Percentiles rank a stretch among this genome's conserved stretches.
Evolutionary conservation across 352 stramenopile species (phyloP).

Genomic region (Aphanomyces cochlioides): DNA sequence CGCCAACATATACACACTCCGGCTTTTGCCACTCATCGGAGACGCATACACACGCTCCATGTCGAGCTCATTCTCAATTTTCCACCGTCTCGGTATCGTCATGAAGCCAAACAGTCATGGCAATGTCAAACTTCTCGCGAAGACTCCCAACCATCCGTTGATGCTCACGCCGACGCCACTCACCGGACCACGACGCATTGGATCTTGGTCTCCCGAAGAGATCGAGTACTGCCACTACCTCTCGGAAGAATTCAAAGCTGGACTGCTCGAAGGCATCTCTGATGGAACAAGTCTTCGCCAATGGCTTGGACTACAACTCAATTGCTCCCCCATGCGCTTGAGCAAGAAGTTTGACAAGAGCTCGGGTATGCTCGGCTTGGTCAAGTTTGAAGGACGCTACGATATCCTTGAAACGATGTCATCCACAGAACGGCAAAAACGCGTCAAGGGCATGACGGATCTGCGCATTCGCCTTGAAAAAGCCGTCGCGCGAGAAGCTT

Average conservation of each 20-base stretch:
- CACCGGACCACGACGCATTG: conserved; percentile 6
- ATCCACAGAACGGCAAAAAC: background rate
- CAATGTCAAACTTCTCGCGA: too few species aligned
- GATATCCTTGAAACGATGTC: background rate
- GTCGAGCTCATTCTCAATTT: too few species aligned
- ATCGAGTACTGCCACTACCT: conserved; percentile 25
- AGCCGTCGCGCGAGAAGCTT: background rate
- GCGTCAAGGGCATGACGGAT: background rate
- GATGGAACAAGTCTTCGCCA: conserved; percentile 78
- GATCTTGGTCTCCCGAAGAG: conserved; percentile 20
- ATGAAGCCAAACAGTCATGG: too few species aligned
- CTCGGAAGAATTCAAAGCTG: conserved; percentile 17
- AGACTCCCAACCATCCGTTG: too few species aligned
- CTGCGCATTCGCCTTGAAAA: background rate
- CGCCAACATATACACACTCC: too few species aligned
- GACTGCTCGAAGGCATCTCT: conserved; percentile 37
- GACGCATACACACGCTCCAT: too few species aligned
- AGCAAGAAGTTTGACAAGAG: conserved; percentile 89
- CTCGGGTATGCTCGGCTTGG: conserved; percentile 11
- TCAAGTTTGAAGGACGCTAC: conserved; percentile 6
- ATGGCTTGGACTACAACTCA: conserved; percentile 77
- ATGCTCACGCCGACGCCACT: background rate
- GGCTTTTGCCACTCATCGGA: too few species aligned
- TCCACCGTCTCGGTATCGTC: too few species aligned
- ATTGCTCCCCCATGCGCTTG: conserved; percentile 82